Conservation (phyloP, 257 asterid species). For the Rhazya stricta region DNA sequence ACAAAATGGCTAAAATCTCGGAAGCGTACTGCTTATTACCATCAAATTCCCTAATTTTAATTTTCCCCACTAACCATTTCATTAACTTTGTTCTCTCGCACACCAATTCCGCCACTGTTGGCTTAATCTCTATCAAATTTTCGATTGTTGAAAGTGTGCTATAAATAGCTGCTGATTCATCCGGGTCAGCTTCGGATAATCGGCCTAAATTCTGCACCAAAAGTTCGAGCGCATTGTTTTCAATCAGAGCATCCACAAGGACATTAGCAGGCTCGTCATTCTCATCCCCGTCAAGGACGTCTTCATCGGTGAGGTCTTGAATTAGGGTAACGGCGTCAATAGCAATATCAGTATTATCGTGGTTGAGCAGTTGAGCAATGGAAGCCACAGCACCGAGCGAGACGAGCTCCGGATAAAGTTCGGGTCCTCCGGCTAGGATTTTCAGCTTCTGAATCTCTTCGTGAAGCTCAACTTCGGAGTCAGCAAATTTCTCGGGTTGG, state of each 20-base stretch:
- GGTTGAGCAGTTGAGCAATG: constrained; percentile 64
- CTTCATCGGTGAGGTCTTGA: constrained; percentile 94
- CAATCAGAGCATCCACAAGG: constrained; percentile 78
- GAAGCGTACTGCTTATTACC: constrained; percentile 96
- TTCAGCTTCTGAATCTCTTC: constrained; percentile 92
- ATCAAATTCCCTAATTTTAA: constrained; percentile 76
- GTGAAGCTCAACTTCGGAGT: constrained; percentile 90
- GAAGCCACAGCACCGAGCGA: constrained; percentile 73
- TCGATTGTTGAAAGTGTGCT: constrained; percentile 68
- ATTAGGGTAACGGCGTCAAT: constrained; percentile 73
- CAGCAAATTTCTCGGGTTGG: constrained; percentile 92
- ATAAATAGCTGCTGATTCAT: constrained; percentile 78
- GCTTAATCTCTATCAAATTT: constrained; percentile 85
- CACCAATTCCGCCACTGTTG: constrained; percentile 71
- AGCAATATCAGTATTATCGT: constrained; percentile 78
- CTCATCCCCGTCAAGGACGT: constrained; percentile 88
- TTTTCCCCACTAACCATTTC: constrained; percentile 90
- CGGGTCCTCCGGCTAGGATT: constrained; percentile 88
- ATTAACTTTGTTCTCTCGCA: constrained; percentile 90
- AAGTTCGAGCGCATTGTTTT: constrained; percentile 78
- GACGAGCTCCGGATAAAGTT: constrained; percentile 87
- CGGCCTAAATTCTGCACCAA: constrained; percentile 69
- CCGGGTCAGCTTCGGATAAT: constrained; percentile 74
- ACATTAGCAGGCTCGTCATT: constrained; percentile 71
- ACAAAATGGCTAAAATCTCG: constrained; percentile 80